Evolutionary conservation across 441 rosid genomes (phyloP), one percentile per base, ranked within the genome.

Genomic region (Adansonia grandidieri): DNA sequence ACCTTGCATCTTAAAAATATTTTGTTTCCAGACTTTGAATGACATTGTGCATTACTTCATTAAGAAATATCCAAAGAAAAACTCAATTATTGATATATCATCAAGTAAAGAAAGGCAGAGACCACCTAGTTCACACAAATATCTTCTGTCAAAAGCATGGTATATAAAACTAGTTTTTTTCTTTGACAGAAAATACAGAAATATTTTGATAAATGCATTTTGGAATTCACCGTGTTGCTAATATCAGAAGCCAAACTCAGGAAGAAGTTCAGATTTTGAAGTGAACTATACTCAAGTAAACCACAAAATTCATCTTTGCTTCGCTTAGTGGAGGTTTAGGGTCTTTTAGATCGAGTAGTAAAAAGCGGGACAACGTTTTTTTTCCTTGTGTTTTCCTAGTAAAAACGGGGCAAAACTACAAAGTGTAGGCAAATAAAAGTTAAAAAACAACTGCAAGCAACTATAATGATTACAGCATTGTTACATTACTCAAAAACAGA

Each of bases 61-160:
- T 37, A 54, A 9, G 15, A 60, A 60, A 4, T 60, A 60, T 19
- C 68, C 70, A 65, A 65, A 40, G 48, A 65, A 42, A 37, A 37
- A 65, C 13, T 13, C 22, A 0, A 15, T 40, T 10, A 15, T 6
- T 42, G 68, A 58, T 24, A 6, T 45, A 9, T 20, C 14, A 37
- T 63, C 44, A 63, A 63, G 45, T 6, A 63, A 24, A 63, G 17
- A 15, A 32, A 44, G n/a, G 44, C 42, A 32, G 9, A 32, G 44
- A 14, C 67, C 14, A 42, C 58, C 58, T 70, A 70, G 20, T 70
- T 70, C 58, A 48, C 73, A 70, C 11, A 42, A 9, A 37, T 6
- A 48, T 3, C 6, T 47, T 24, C 42, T 13, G 58, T 70, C 73
- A 48, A 70, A 70, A 50, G 42, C 71, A 67, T 66, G 71, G 13